Evolutionary conservation across 768 basidiomycete genomes (phyloP), one percentile per base, ranked within the genome.

Genomic region (Serendipita indica): DNA sequence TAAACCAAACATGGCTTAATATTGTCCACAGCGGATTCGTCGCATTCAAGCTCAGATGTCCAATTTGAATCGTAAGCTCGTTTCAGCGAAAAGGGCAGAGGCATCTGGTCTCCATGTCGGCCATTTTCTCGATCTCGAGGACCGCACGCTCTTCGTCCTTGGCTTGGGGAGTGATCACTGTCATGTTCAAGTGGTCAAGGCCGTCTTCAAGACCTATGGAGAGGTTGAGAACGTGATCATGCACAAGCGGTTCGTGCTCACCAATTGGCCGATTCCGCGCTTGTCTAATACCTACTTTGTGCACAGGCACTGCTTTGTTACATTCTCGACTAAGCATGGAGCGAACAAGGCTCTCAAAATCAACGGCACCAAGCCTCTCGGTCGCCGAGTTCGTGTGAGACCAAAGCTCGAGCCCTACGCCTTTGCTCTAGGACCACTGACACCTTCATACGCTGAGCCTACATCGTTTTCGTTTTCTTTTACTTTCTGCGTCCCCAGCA

Each of bases 121-220:
- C 30, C 49, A 54, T 28, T 18, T 27, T 18, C 49, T 54, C 49
- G 32, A 33, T 18, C 2, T 30, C 16, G 49, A 54, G n/a, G 49
- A 54, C n/a, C 49, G 49, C 22, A 54, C 49, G 32, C 49, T 54
- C 25, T 54, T 54, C 25, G 49, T 54, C 30, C 49, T 54, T 30
- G 49, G 49, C 25, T 10, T 54, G 25, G 49, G 49, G 16, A 54
- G 32, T 28, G 25, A 54, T 16, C 49, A 54, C 32, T 54, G 49
- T 30, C 49, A 54, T 30, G n/a, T n/a, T 22, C n/a, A 20, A 33
- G 49, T 54, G 16, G 49, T 28, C 12, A 54, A 54, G n/a, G 22
- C 49, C 20, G 32, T 54, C 7, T 54, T 54, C 30, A 20, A 54
- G 32, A 28, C 32, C 10, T 54, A 54, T 54, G 49, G 49, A 54